These are phyloP conservation scores for Drechslerella coelobrocha DNA, from an alignment of 2,329 filamentous ascomycete species.

Conservation along the genomic window DNA sequence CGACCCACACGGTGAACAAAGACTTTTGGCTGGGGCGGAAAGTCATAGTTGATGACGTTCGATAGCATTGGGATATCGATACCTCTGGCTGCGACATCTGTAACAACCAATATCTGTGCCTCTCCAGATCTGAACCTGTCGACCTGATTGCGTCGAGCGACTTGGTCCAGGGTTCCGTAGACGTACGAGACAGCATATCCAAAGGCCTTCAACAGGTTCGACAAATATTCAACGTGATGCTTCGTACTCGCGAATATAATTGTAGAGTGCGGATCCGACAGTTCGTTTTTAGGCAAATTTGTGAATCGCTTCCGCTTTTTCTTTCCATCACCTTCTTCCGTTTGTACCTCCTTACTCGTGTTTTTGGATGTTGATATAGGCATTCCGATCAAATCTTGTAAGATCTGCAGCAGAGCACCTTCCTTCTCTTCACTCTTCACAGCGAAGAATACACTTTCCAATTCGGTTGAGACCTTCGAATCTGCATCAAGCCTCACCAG, in stretches of 20 bases:
- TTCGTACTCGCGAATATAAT: constrained; percentile 96
- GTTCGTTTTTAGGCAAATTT: constrained; percentile 60
- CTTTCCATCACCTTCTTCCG: constrained; percentile 58
- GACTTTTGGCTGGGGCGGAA: constrained; percentile 93
- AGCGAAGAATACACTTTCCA: constrained; percentile 94
- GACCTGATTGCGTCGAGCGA: constrained; percentile 88
- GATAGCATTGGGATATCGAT: constrained; percentile 96
- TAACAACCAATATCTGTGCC: constrained; percentile 91
- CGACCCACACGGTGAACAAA: constrained; percentile 96
- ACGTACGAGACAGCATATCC: constrained; percentile 92
- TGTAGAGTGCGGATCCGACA: constrained; percentile 80
- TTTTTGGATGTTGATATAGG: constrained; percentile 70
- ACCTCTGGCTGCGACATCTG: constrained; percentile 93
- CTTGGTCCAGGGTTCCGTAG: constrained; percentile 93
- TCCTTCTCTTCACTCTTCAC: constrained; percentile 94
- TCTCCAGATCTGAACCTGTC: constrained; percentile 84
- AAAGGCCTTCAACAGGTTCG: constrained; percentile 75
- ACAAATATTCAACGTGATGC: constrained; percentile 94
- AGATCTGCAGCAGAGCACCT: constrained; percentile 83
- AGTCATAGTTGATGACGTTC: constrained; percentile 99
- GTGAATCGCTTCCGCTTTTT: constrained; percentile 77
- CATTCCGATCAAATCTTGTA: constrained; percentile 92
- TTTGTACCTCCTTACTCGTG: constrained; percentile 60
- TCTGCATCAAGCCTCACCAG: constrained; percentile 91
- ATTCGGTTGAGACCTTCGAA: constrained; percentile 91